phyloP scores from a whole-genome alignment of 768 basidiomycete genomes.

The Phylloporus rhodoxanthus region DNA sequence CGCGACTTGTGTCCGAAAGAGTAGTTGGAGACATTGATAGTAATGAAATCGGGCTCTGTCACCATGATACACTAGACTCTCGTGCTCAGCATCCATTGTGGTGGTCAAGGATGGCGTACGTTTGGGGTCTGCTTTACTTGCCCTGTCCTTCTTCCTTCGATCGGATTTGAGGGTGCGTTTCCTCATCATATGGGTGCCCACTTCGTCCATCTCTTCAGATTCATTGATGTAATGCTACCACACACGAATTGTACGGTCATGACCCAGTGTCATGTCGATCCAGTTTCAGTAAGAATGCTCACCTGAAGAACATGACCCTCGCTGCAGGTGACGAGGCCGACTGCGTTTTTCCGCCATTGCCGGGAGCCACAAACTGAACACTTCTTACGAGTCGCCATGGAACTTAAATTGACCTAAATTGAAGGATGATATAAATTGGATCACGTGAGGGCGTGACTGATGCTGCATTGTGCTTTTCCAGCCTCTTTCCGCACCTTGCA shows the following conservation, averaged over 20 bases:
- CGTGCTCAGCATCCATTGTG: background rate
- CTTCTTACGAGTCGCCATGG: conserved; percentile 55
- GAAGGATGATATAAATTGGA: background rate
- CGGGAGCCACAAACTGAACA: conserved; percentile 79
- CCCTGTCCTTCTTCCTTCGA: conserved; percentile 45
- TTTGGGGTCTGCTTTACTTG: conserved; percentile 54
- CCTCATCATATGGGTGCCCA: conserved; percentile 55
- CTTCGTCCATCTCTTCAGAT: conserved; percentile 59
- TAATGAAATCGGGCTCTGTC: conserved; percentile 71
- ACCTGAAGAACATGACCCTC: conserved; percentile 92
- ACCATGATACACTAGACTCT: conserved; percentile 71
- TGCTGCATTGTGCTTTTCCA: background rate
- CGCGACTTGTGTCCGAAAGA: conserved; percentile 71
- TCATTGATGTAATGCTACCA: conserved; percentile 78
- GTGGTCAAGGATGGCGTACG: conserved; percentile 34
- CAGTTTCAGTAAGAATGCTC: conserved; percentile 13
- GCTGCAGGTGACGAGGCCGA: conserved; percentile 78
- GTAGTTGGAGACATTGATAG: conserved; percentile 77
- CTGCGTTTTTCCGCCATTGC: conserved; percentile 83
- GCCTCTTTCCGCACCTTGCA: background rate
- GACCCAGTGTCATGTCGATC: background rate
- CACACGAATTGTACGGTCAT: background rate
- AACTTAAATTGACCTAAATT: too few relatives aligned
- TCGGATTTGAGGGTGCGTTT: conserved; percentile 61
- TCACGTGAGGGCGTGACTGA: conserved; percentile 11